Evolutionary conservation across 2,329 filamentous ascomycete genomes (phyloP), one percentile per base, ranked within the genome.

Genomic region (Huntiella moniliformis): DNA sequence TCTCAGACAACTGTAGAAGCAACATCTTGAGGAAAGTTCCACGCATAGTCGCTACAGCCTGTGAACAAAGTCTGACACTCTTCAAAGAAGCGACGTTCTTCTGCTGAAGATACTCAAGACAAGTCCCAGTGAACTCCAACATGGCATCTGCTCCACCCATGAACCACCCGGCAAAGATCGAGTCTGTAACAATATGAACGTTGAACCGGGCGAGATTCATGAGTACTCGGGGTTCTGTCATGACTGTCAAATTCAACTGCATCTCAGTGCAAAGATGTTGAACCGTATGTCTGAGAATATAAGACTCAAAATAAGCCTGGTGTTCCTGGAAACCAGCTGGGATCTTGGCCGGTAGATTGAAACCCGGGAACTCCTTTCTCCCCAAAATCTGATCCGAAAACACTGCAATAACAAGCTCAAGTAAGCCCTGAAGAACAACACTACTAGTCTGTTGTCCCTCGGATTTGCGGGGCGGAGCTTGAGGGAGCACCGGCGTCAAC

Each of bases 161-260:
- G 56, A 96, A 96, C 84, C 87, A 95, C 12, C 91, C 91, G 61
- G 96, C 91, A 53, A 91, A 95, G 10, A 94, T 79, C 4, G 85
- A 83, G 58, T 98, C 91, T 0, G 81, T 75, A 58, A 96, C 73
- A 18, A 49, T 45, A 56, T 96, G 84, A 2, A 74, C 66, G 31
- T 79, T 76, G 51, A 95, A 81, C 10, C 86, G 75, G 1, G 82
- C 79, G 56, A 98, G 68, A 53, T 98, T 98, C 3, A 81, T 88
- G 42, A 98, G 66, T 1, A 92, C 73, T 50, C 80, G 77, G 1
- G 91, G 83, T 57, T 96, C 87, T 47, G 75, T 73, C 1, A 96
- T 67, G 0, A 79, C 63, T 46, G 78, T 76, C 54, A 82, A 76
- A 52, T 87, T 74, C 2, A 79, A 62, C 50, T 83, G 75, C 6